phyloP scores from a whole-genome alignment of 2,329 filamentous ascomycete genomes.

The Paecilomyces niveus region DNA sequence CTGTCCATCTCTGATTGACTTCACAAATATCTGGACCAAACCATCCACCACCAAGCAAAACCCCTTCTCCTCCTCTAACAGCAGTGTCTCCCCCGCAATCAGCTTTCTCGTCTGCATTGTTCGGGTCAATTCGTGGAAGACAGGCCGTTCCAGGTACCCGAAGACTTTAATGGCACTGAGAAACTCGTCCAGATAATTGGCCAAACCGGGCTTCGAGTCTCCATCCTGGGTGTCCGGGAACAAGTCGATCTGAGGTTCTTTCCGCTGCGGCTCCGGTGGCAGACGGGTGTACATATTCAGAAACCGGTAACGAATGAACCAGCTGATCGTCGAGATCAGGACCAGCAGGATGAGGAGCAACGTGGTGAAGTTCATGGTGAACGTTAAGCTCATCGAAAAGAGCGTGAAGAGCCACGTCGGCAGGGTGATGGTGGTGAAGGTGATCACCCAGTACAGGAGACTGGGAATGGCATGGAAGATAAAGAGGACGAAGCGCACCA shows the following conservation, averaged over 20 bases:
- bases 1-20: conserved; percentile 57
- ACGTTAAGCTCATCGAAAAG: conserved; percentile 86
- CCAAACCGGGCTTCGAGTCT: conserved; percentile 79
- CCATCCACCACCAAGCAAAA: conserved; percentile 98
- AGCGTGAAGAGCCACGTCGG: conserved; percentile 84
- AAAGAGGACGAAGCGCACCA: conserved; percentile 44
- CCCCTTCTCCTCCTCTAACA: conserved; percentile 94
- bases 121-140: conserved; percentile 93
- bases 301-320: conserved; percentile 91
- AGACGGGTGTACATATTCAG: conserved; percentile 95
- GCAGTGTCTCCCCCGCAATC: conserved; percentile 89
- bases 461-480: conserved; percentile 49
- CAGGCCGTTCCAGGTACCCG: conserved; percentile 89
- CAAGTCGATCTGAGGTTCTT: conserved; percentile 90
- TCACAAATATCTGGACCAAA: conserved; percentile 95
- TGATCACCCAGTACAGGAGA: conserved; percentile 69
- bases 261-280: conserved; percentile 88
- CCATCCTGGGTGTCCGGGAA: conserved; percentile 90
- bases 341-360: conserved; percentile 74
- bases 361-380: conserved; percentile 98
- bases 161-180: conserved; percentile 98
- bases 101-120: conserved; percentile 98
- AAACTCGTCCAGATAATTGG: conserved; percentile 98
- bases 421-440: conserved; percentile 78
- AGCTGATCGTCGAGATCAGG: conserved; percentile 77